Percentiles rank a stretch among this genome's conserved stretches.
Conservation (phyloP, 1,284 basidiomycete genomes). For the Microbotryomycetes sp. region DNA sequence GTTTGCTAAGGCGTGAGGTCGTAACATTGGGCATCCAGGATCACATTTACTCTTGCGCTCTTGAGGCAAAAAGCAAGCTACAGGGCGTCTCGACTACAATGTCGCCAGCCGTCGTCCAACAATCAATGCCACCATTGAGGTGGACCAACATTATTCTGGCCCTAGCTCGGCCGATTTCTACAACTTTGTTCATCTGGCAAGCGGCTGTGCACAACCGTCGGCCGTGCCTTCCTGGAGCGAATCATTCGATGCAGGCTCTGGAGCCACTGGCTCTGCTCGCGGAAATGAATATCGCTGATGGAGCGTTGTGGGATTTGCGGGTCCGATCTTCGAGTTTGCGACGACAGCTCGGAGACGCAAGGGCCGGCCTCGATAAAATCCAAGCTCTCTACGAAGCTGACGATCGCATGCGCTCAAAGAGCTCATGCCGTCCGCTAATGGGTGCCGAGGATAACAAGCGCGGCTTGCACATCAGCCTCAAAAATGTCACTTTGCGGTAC, state of each 20-base stretch:
- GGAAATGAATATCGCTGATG: conserved; percentile 1
- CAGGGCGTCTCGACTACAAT: background rate
- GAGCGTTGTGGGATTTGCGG: background rate
- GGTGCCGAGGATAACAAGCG: no score
- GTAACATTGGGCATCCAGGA: background rate
- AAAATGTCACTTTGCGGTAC: background rate
- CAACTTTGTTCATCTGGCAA: background rate
- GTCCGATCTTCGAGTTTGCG: background rate
- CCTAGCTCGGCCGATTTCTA: background rate
- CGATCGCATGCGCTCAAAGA: no score
- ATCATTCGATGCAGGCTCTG: no score
- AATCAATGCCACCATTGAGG: background rate
- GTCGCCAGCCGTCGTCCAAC: background rate
- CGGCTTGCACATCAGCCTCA: background rate
- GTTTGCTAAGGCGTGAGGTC: background rate
- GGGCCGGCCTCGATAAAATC: background rate
- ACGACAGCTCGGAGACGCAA: background rate
- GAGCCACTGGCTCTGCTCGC: background rate
- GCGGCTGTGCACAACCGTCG: background rate
- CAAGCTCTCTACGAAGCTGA: background rate
- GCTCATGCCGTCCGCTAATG: no score
- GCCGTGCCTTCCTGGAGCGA: background rate
- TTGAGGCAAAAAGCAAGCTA: background rate
- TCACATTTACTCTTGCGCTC: background rate
- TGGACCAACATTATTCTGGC: background rate